Percentiles rank a stretch among this genome's conserved stretches.
Evolutionary conservation across 768 basidiomycete genomes (phyloP).

Genomic region (Lactarius evosmus): DNA sequence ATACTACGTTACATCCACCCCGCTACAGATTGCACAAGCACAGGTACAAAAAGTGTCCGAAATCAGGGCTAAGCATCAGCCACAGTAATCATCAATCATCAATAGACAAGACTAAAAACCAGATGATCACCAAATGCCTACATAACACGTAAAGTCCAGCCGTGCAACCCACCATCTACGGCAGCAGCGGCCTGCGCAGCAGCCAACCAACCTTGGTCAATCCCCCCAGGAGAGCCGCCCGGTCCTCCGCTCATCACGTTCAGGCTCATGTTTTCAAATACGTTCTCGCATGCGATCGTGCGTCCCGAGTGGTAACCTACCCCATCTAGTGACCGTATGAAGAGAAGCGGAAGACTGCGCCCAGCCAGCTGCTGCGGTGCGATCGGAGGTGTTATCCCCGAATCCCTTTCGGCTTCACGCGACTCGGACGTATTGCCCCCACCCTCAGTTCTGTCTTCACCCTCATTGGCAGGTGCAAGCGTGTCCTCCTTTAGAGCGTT

Average conservation of each 20-base stretch:
- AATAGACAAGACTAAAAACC: constrained; percentile 13
- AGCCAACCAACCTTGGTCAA: constrained; percentile 68
- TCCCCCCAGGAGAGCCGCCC: constrained; percentile 42
- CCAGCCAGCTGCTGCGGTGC: constrained; percentile 54
- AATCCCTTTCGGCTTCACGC: constrained; percentile 21
- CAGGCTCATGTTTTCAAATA: constrained; percentile 68
- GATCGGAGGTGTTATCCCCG: constrained; percentile 21
- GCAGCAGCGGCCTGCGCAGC: constrained; percentile 68
- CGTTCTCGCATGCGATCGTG: constrained; percentile 78
- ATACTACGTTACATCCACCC: constrained; percentile 15
- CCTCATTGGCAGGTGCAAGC: constrained; percentile 40
- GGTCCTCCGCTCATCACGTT: constrained; percentile 44
- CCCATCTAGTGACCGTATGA: constrained; percentile 80
- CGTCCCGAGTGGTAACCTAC: constrained; percentile 87
- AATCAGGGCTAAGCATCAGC: constrained; percentile 6
- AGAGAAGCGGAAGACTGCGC: constrained; percentile 71
- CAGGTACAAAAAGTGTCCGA: constrained; percentile 5
- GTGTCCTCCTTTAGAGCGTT: constrained; percentile 75
- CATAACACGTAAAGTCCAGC: constrained; percentile 80
- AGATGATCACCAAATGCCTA: constrained; percentile 36
- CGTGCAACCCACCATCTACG: constrained; percentile 63
- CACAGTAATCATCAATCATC: constrained; percentile 13
- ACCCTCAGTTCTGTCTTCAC: constrained; percentile 36
- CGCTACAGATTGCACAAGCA: constrained; percentile 15
- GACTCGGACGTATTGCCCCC: constrained; percentile 14